Evolutionary conservation across 805 yeast species (phyloP).

Genomic region (Metschnikowia kofuensis): DNA sequence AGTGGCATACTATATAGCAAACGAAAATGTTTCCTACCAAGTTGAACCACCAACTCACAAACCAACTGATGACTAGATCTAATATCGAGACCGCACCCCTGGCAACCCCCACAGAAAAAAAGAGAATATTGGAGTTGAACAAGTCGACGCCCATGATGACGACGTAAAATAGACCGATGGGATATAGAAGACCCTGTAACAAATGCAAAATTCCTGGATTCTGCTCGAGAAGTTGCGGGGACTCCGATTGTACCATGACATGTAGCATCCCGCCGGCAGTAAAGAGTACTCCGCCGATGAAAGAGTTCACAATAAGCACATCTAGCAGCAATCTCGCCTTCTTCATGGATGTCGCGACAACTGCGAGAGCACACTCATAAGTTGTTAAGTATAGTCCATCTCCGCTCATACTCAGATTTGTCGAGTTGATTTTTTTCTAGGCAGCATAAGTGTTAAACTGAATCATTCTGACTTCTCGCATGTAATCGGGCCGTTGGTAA

Average conservation of each 20-base stretch:
- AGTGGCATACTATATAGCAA: constrained; percentile 58
- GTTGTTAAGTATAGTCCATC: constrained; percentile 59
- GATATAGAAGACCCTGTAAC: constrained; percentile 60
- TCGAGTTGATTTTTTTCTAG: not conserved
- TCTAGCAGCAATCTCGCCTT: constrained; percentile 66
- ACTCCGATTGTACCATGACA: constrained; percentile 51
- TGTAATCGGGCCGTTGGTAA: not conserved
- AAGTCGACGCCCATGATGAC: constrained; percentile 73
- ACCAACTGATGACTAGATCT: constrained; percentile 65
- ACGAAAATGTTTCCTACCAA: constrained; percentile 64
- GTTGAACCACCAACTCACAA: constrained; percentile 64
- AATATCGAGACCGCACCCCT: constrained; percentile 67
- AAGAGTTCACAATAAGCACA: constrained; percentile 57
- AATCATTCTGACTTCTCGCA: not conserved
- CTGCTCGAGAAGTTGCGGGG: constrained; percentile 37
- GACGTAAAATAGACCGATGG: constrained; percentile 74
- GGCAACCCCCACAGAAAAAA: constrained; percentile 64
- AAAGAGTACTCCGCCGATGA: constrained; percentile 69
- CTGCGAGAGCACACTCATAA: constrained; percentile 79
- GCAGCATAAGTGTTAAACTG: not conserved
- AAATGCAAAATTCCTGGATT: constrained; percentile 54
- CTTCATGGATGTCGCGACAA: constrained; percentile 83
- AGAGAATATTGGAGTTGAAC: constrained; percentile 71
- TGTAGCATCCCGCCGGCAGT: constrained; percentile 72
- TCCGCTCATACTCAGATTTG: constrained; percentile 10